Evolutionary conservation across 345 rosid genomes (phyloP), one percentile per base, ranked within the genome.

Genomic region (Tarenaya hassleriana): DNA sequence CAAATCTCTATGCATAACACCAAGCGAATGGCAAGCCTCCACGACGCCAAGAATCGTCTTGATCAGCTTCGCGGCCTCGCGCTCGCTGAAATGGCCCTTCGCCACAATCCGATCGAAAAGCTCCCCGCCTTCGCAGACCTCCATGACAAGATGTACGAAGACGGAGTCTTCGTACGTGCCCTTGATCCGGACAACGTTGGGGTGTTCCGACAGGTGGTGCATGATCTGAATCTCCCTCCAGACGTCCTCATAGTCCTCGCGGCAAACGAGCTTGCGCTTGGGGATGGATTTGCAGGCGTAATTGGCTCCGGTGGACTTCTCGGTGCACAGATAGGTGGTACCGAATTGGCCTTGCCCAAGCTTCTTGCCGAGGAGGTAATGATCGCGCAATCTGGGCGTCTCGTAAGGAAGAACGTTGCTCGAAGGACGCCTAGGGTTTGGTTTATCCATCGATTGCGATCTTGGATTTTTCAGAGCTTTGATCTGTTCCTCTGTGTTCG

Each of bases 181-280:
- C 53, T 80, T 79, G 72, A 91, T 87, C 62, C 59, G 82, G 11
- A 91, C 98, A 20, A 91, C 96, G 41, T 81, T 75, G 1, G 69
- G 82, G 51, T 91, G 96, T 61, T 81, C 98, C 0, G 96, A 87
- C 14, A 91, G 63, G 58, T 91, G 98, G 55, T 91, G 98, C 98
- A 91, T 91, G 84, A 91, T 91, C 86, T 91, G 98, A 74, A 91
- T 91, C 86, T 91, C 98, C 38, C 94, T 61, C 96, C 96, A 87
- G 0, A 91, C 98, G 38, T 91, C 98, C 31, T 91, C 98, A 60
- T 82, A 91, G 56, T 91, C 98, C 60, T 91, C 98, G 13, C 77
- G 83, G 71, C 98, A 91, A 0, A 91, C 59, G 39, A 91, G 95
- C 51, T 91, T 91, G 10, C 98, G 73, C 58, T 91, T 91, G 0